A percentile compares a stretch with the other conserved stretches of the same genome.
Conservation (phyloP, 2,329 filamentous ascomycete species). For the Fusarium liriodendri region DNA sequence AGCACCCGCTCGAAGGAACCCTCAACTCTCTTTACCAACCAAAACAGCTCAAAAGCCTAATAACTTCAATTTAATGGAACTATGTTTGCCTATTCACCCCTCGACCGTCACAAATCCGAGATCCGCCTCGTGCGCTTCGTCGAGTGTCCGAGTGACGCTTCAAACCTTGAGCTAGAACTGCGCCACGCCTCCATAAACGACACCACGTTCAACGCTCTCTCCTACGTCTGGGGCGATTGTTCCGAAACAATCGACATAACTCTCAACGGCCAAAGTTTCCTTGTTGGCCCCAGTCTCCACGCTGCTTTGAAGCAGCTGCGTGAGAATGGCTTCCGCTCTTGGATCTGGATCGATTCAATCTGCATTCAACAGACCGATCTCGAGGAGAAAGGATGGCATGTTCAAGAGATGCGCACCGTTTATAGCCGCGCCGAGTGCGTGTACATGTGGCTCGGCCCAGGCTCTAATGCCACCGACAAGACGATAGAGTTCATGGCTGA, state of each 20-base stretch:
- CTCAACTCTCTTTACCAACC: not conserved
- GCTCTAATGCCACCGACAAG: not conserved
- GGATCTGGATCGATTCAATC: constrained; percentile 39
- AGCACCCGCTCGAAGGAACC: not conserved
- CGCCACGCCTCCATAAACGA: not conserved
- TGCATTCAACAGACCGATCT: constrained; percentile 35
- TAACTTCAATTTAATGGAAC: not conserved
- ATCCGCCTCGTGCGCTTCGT: not conserved
- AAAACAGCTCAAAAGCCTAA: not conserved
- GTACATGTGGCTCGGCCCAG: constrained; percentile 31
- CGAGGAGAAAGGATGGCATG: constrained; percentile 28
- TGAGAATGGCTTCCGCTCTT: not conserved
- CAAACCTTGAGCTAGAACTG: not conserved
- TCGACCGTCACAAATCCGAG: not conserved
- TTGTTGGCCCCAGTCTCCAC: not conserved
- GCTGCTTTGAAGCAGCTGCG: not conserved
- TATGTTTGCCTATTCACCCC: not conserved
- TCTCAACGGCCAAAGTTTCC: not conserved
- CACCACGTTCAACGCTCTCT: not conserved
- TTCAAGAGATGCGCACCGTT: constrained; percentile 33
- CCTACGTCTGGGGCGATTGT: not conserved
- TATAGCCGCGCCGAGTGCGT: constrained; percentile 21
- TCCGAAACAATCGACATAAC: not conserved
- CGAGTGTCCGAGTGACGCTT: not conserved
- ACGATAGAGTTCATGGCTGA: constrained; percentile 8